Percentiles rank a stretch among this genome's conserved stretches.
These are phyloP conservation scores for Verticillium nubilum DNA, from an alignment of 2,329 filamentous ascomycete species.

Conservation along the genomic window DNA sequence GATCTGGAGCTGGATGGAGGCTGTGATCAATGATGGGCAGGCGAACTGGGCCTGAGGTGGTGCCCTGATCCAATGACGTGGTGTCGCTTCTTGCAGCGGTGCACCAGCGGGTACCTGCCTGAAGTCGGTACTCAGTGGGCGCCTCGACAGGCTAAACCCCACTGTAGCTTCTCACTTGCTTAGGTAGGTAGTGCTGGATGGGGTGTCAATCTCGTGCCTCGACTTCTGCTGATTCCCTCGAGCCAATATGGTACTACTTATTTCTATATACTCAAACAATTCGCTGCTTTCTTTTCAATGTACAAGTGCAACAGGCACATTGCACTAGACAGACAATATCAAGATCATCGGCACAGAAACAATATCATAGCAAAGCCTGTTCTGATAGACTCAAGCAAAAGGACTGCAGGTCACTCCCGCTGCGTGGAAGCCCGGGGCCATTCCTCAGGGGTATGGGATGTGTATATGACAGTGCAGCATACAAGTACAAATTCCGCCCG, in stretches of 20 bases:
- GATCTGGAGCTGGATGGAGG: background rate
- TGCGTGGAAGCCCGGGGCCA: background rate
- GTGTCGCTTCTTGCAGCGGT: background rate
- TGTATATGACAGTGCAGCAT: constrained; percentile 19
- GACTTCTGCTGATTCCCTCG: too few species aligned
- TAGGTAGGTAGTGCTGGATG: background rate
- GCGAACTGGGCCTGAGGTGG: background rate
- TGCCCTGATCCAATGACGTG: background rate
- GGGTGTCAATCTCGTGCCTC: too few species aligned
- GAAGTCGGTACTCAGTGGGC: background rate
- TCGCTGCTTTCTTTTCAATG: too few species aligned
- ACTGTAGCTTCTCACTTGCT: background rate
- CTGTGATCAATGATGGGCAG: background rate
- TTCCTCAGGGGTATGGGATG: constrained; percentile 15
- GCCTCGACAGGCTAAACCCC: background rate
- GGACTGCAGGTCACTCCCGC: background rate
- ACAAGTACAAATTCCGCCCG: background rate
- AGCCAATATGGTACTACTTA: too few species aligned
- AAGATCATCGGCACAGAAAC: background rate
- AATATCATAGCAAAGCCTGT: background rate
- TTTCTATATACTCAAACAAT: too few species aligned
- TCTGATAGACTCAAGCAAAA: background rate
- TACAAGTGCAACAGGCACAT: background rate
- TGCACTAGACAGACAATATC: background rate
- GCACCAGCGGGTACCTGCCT: background rate